A percentile compares a stretch with the other conserved stretches of the same genome.
Evolutionary conservation across 148 eudicot genomes (phyloP).

Genomic region (Arctostaphylos glauca): DNA sequence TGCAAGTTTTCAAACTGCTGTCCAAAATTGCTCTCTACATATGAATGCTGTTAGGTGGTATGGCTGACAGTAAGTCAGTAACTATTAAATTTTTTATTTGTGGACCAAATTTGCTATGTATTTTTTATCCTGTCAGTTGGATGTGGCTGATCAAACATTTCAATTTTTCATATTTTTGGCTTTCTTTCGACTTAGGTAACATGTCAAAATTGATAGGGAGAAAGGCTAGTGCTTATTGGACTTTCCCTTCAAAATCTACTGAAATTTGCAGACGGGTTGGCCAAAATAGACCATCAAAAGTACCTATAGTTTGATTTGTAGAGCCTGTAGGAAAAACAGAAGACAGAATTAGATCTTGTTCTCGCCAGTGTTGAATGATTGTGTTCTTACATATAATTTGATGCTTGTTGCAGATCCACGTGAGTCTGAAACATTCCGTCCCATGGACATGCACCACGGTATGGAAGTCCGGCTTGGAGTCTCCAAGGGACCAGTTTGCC

Average conservation of each 20-base stretch:
- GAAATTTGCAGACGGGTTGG: background rate
- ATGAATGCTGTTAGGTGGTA: background rate
- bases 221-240: background rate
- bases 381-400: background rate
- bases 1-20: no score
- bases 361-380: background rate
- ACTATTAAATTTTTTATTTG: background rate
- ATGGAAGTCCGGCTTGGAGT: conserved; percentile 90
- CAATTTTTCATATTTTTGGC: background rate
- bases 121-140: background rate
- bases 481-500: conserved; percentile 82
- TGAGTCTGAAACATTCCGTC: conserved; percentile 71
- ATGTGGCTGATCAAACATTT: background rate
- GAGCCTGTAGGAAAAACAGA: background rate
- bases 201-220: background rate
- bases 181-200: background rate
- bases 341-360: background rate
- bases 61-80: background rate
- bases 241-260: background rate
- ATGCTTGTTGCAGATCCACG: conserved; percentile 66
- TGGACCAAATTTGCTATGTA: background rate
- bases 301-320: conserved; percentile 1
- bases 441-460: conserved; percentile 88
- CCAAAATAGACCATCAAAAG: background rate
- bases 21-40: background rate